A percentile compares a stretch with the other conserved stretches of the same genome.
Conservation (phyloP, 2,329 filamentous ascomycete genomes). For the Epichloe typhina region DNA sequence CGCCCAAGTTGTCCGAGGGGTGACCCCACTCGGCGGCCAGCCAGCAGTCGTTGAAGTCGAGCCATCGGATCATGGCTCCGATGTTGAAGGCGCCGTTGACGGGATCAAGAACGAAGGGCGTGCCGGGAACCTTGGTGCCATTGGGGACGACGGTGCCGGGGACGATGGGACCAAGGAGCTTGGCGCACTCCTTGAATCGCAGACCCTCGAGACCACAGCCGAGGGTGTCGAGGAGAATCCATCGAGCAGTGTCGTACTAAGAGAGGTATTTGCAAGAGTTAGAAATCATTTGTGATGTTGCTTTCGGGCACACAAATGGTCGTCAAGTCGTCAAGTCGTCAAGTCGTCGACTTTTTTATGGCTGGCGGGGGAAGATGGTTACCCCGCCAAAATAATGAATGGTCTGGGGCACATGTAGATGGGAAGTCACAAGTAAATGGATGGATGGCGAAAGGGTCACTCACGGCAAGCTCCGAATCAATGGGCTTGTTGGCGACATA, state of each 20-base stretch:
- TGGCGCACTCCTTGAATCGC: conserved; percentile 89
- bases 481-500: conserved; percentile 91
- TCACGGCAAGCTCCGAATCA: conserved; percentile 82
- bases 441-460: conserved; percentile 20
- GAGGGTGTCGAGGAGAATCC: conserved; percentile 92
- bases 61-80: conserved; percentile 95
- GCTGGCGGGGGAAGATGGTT: neutral
- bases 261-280: neutral
- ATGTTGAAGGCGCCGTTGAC: conserved; percentile 98
- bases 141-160: conserved; percentile 85
- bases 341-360: neutral
- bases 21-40: conserved; percentile 97
- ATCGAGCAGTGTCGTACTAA: conserved; percentile 88
- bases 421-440: neutral
- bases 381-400: neutral
- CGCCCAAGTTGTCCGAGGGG: conserved; percentile 93
- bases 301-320: neutral
- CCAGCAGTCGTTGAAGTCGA: conserved; percentile 99
- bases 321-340: too few relatives aligned
- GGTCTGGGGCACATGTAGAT: neutral
- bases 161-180: conserved; percentile 85
- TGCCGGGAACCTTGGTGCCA: conserved; percentile 81
- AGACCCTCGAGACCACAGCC: conserved; percentile 94
- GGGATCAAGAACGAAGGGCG: conserved; percentile 86
- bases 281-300: neutral